These are phyloP conservation scores for Geranium incanum DNA, from an alignment of 441 rosid species.

Conservation along the genomic window DNA sequence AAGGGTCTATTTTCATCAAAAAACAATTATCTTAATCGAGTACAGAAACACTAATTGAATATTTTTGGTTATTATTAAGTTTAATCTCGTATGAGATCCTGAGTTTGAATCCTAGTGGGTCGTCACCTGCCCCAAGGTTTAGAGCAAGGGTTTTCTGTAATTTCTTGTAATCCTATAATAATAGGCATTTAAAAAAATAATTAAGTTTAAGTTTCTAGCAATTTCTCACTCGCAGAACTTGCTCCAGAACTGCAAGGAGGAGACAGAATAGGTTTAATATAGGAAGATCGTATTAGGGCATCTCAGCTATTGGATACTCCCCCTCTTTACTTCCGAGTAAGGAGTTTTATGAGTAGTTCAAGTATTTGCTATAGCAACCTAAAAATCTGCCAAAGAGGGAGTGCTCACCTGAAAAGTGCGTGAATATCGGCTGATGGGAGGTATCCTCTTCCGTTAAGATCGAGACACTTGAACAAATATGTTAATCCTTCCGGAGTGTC, in stretches of 20 bases:
- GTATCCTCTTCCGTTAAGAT: slow-evolving; percentile 79
- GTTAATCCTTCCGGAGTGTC: slow-evolving; percentile 95
- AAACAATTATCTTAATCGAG: too few species aligned
- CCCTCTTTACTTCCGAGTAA: slow-evolving; percentile 84
- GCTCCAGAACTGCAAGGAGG: slow-evolving; percentile 72
- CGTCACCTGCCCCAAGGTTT: too few species aligned
- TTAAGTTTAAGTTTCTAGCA: slow-evolving; percentile 46
- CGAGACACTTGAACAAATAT: slow-evolving; percentile 85
- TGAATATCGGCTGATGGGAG: slow-evolving; percentile 96
- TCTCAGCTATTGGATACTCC: slow-evolving; percentile 65
- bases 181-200: too few species aligned
- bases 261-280: slow-evolving; percentile 59
- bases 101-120: too few species aligned
- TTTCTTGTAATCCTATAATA: too few species aligned
- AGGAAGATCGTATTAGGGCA: slow-evolving; percentile 98
- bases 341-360: slow-evolving; percentile 7
- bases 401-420: slow-evolving; percentile 78
- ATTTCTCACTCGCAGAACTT: slow-evolving; percentile 60
- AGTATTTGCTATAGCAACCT: background rate
- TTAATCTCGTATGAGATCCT: too few species aligned
- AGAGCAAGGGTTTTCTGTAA: too few species aligned
- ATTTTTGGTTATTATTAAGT: too few species aligned
- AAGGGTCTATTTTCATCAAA: too few species aligned
- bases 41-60: too few species aligned
- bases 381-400: background rate